phyloP scores from a whole-genome alignment of 208 protist species.

The Novymonas esmeraldas region DNA sequence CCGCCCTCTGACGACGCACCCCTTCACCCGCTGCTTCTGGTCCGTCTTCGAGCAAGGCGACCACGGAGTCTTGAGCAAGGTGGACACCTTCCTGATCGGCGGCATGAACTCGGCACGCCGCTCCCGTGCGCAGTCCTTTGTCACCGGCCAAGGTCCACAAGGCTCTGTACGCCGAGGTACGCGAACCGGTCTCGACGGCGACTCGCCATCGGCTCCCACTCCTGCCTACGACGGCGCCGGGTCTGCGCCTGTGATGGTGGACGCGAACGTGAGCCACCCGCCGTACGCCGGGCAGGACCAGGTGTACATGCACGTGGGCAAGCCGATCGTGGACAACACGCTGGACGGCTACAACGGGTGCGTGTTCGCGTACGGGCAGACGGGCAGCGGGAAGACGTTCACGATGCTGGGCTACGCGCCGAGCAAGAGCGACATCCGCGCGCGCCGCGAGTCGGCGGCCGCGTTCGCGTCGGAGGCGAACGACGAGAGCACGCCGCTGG shows the following conservation, averaged over 20 bases:
- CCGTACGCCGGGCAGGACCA: constrained; percentile 74
- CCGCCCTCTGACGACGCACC: constrained; percentile 59
- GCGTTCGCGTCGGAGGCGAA: no score
- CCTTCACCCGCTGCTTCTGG: constrained; percentile 83
- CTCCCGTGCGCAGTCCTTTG: constrained; percentile 34
- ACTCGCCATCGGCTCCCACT: neutral
- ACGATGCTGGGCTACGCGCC: constrained; percentile 91
- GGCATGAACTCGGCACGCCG: constrained; percentile 50
- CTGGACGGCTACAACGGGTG: constrained; percentile 89
- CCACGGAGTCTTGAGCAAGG: constrained; percentile 30
- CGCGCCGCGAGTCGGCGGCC: constrained; percentile 3
- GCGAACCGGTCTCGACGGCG: neutral
- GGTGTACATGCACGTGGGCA: constrained; percentile 77
- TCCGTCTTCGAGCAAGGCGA: constrained; percentile 59
- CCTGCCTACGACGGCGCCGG: constrained; percentile 30
- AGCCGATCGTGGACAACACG: constrained; percentile 74
- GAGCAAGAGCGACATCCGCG: constrained; percentile 30
- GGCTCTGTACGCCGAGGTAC: constrained; percentile 20
- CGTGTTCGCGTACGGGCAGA: constrained; percentile 93
- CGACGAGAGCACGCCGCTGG: neutral
- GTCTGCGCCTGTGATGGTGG: constrained; percentile 54
- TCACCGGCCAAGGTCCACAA: constrained; percentile 2
- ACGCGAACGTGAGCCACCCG: constrained; percentile 56
- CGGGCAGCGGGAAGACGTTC: constrained; percentile 93
- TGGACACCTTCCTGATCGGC: constrained; percentile 48